Conservation (phyloP, 116 monocot genomes). For the Iris pallida region DNA sequence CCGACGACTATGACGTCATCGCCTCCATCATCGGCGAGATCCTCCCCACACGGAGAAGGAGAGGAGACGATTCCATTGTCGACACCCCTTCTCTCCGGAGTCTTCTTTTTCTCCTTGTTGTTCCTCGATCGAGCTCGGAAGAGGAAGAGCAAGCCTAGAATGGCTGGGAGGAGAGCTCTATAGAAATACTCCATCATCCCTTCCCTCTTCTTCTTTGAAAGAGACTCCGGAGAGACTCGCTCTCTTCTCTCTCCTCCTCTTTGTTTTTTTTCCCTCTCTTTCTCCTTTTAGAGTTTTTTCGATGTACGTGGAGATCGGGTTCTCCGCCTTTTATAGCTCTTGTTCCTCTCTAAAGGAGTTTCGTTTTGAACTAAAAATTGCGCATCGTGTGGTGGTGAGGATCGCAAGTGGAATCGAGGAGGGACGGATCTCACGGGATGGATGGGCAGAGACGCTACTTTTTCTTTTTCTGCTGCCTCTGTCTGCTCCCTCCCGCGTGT, state of each 20-base stretch:
- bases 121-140: constrained; percentile 2
- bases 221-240: neutral
- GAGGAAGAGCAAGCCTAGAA: constrained; percentile 28
- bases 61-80: neutral
- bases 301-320: too few relatives aligned
- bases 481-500: too few relatives aligned
- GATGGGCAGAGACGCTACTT: too few relatives aligned
- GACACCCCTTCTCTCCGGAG: neutral
- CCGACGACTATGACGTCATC: constrained; percentile 68
- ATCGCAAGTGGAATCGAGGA: too few relatives aligned
- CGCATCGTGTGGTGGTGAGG: too few relatives aligned
- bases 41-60: neutral
- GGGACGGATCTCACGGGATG: too few relatives aligned
- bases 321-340: too few relatives aligned
- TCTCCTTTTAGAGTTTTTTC: too few relatives aligned
- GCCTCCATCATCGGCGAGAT: neutral
- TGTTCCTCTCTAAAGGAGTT: too few relatives aligned
- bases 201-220: neutral
- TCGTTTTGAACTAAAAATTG: too few relatives aligned
- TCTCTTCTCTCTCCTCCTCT: neutral
- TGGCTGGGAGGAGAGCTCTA: constrained; percentile 24
- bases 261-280: neutral
- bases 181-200: constrained; percentile 20
- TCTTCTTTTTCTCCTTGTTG: neutral
- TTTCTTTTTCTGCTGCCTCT: too few relatives aligned